phyloP scores from a whole-genome alignment of 2,329 filamentous ascomycete genomes.

The Hymenoscyphus infarciens region DNA sequence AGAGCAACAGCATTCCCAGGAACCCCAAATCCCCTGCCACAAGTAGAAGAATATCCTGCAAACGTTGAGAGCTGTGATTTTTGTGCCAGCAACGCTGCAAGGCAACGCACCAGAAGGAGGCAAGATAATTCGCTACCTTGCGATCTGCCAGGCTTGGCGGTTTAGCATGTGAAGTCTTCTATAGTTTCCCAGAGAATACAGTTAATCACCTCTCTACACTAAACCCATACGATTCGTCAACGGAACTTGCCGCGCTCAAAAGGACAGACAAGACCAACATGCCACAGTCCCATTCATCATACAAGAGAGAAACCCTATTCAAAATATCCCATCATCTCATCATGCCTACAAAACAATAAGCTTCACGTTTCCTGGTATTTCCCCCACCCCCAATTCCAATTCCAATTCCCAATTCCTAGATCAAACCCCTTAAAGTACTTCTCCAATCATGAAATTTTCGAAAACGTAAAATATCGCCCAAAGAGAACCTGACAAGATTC shows the following conservation, averaged over 20 bases:
- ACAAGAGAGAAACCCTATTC: not conserved
- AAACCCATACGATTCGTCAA: not conserved
- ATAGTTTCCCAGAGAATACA: not conserved
- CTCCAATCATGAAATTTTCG: constrained; percentile 1
- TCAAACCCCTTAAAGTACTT: not conserved
- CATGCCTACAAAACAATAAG: not conserved
- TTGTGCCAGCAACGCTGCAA: no score
- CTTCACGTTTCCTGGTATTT: not conserved
- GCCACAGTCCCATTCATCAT: not conserved
- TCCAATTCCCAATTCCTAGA: not conserved
- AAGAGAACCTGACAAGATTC: not conserved
- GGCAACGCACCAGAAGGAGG: no score
- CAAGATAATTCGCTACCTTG: no score
- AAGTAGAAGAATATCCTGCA: no score
- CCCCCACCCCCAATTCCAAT: not conserved
- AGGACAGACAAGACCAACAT: not conserved
- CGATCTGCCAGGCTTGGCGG: no score
- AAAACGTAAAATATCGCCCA: not conserved
- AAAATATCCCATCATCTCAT: not conserved
- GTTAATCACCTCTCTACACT: not conserved
- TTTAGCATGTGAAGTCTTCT: no score
- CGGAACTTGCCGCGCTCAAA: not conserved
- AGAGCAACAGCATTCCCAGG: no score
- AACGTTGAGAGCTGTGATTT: no score
- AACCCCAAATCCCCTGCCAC: no score